Conservation (phyloP, 2,329 filamentous ascomycete genomes). For the Rhexocercosporidium sp. region DNA sequence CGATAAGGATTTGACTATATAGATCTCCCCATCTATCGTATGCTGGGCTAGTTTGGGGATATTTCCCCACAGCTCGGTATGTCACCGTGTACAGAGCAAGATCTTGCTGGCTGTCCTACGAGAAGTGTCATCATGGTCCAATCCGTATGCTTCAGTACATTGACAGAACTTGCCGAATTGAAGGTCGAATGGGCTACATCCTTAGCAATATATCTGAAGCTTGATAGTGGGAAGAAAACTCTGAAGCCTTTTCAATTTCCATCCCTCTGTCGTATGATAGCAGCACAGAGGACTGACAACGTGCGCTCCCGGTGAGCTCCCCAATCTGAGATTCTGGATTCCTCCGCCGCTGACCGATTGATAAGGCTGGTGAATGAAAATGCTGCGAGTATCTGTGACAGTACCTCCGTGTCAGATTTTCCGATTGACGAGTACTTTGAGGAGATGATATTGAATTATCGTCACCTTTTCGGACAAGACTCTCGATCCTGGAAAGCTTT, state of each 20-base stretch:
- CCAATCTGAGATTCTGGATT: neutral
- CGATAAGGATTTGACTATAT: neutral
- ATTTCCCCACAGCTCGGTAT: neutral
- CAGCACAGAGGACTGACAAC: neutral
- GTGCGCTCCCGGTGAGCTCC: constrained; percentile 18
- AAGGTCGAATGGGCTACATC: constrained; percentile 27
- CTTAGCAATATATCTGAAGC: constrained; percentile 22
- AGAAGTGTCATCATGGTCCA: neutral
- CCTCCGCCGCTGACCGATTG: too few relatives aligned
- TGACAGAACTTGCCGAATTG: neutral
- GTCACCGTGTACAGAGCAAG: neutral
- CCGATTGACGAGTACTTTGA: neutral
- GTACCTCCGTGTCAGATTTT: neutral
- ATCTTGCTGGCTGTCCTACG: neutral
- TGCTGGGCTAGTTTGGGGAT: neutral
- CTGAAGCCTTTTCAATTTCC: constrained; percentile 27
- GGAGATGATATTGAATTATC: constrained; percentile 20
- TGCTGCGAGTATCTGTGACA: neutral
- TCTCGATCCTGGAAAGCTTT: constrained; percentile 9
- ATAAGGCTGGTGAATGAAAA: neutral
- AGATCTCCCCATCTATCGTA: neutral
- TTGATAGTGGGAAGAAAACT: constrained; percentile 17
- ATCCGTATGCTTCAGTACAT: neutral
- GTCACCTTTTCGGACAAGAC: constrained; percentile 33
- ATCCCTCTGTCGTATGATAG: constrained; percentile 19